A percentile compares a stretch with the other conserved stretches of the same genome.
Evolutionary conservation across 106 monocot genomes (phyloP).

Genomic region (Hemerocallis citrina): DNA sequence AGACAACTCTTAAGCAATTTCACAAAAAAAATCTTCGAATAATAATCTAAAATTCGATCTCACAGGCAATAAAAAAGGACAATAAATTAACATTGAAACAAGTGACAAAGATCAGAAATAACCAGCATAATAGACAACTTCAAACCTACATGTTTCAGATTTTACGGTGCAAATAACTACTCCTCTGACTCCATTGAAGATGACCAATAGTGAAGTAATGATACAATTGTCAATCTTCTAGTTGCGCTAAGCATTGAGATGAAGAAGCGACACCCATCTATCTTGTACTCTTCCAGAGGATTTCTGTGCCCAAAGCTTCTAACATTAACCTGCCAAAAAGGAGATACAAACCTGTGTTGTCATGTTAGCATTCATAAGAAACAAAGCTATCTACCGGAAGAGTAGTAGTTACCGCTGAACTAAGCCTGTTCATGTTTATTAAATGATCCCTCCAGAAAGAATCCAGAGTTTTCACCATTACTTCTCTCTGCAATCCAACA

Average conservation of each 20-base stretch:
- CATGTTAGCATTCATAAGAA: conserved; percentile 1
- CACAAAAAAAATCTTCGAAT: too few species aligned
- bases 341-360: not conserved
- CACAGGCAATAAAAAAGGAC: too few species aligned
- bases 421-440: conserved; percentile 97
- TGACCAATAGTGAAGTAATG: conserved; percentile 85
- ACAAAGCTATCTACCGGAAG: not conserved
- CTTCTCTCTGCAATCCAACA: conserved; percentile 56
- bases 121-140: not conserved
- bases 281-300: conserved; percentile 98
- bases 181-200: conserved; percentile 56
- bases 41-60: too few species aligned
- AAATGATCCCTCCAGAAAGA: conserved; percentile 92
- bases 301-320: conserved; percentile 98
- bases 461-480: conserved; percentile 87
- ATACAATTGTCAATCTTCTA: conserved; percentile 71
- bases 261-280: conserved; percentile 98
- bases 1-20: too few species aligned
- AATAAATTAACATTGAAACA: too few species aligned
- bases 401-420: conserved; percentile 62
- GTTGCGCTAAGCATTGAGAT: conserved; percentile 99
- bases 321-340: conserved; percentile 75
- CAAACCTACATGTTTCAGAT: conserved; percentile 1
- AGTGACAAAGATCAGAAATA: not conserved
- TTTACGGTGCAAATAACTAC: conserved; percentile 17